Conservation (phyloP, 257 asterid species). For the Linderniella brevidens region DNA sequence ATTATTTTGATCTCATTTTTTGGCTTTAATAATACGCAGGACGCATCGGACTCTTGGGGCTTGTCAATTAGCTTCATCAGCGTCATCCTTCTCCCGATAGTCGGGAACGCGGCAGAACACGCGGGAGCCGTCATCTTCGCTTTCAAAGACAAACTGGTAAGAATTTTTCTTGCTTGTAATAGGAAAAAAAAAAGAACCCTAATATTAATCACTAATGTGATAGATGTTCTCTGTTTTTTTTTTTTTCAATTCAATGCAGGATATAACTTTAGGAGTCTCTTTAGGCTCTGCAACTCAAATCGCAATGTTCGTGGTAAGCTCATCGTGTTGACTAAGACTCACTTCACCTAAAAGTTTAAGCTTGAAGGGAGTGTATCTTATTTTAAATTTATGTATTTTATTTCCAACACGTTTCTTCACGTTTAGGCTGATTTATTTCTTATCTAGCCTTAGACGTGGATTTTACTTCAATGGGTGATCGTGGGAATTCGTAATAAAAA, state of each 20-base stretch:
- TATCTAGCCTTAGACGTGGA: no score
- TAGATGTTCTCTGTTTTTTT: neutral
- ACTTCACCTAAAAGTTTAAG: no score
- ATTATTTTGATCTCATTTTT: neutral
- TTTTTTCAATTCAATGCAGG: conserved; percentile 32
- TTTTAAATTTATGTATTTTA: no score
- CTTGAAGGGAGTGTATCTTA: no score
- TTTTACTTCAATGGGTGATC: no score
- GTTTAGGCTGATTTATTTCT: no score
- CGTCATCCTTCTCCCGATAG: conserved; percentile 75
- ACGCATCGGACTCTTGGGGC: conserved; percentile 72
- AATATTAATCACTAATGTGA: neutral
- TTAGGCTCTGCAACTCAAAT: conserved; percentile 59
- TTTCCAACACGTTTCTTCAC: no score
- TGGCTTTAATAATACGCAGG: conserved; percentile 16
- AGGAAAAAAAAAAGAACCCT: neutral
- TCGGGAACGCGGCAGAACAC: conserved; percentile 94
- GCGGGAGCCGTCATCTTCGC: conserved; percentile 92
- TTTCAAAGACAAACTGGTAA: conserved; percentile 74
- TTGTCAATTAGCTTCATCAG: conserved; percentile 75
- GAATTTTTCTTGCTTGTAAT: neutral
- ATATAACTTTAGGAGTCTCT: conserved; percentile 44
- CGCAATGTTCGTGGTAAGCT: conserved; percentile 65
- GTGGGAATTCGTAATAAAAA: no score
- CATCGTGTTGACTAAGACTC: no score